phyloP scores from a whole-genome alignment of 1,284 basidiomycete species.

The Ceratobasidium sp. region DNA sequence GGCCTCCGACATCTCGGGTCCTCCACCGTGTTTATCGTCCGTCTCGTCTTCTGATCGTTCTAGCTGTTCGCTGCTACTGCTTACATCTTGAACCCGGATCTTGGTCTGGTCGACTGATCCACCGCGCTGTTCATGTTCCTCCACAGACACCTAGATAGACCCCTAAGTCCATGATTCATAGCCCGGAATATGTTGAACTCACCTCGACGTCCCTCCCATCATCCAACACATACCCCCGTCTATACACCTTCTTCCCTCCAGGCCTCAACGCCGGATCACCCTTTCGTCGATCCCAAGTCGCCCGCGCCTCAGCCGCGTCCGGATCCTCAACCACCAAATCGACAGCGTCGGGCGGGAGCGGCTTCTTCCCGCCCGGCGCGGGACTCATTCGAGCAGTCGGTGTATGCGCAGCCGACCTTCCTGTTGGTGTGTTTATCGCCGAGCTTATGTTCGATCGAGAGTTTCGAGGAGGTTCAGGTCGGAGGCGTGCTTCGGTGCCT shows the following conservation, averaged over 20 bases:
- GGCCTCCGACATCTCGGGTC: constrained; percentile 51
- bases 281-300: constrained; percentile 65
- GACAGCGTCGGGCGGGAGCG: constrained; percentile 77
- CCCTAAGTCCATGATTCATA: not conserved
- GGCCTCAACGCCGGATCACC: constrained; percentile 65
- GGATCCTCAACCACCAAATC: constrained; percentile 80
- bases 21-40: constrained; percentile 53
- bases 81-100: constrained; percentile 54
- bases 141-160: constrained; percentile 45
- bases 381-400: constrained; percentile 22
- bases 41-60: constrained; percentile 49
- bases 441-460: constrained; percentile 19
- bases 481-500: constrained; percentile 6
- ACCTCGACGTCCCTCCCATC: constrained; percentile 53
- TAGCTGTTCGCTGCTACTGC: constrained; percentile 50
- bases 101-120: constrained; percentile 51
- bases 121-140: constrained; percentile 49
- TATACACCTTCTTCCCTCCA: constrained; percentile 66
- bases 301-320: constrained; percentile 65
- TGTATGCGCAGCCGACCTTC: constrained; percentile 10
- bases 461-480: constrained; percentile 27
- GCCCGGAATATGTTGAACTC: constrained; percentile 4
- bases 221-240: constrained; percentile 65
- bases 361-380: not conserved
- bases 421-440: constrained; percentile 13